Percentiles rank a stretch among this genome's conserved stretches.
Evolutionary conservation across 306 rosid species (phyloP).

Genomic region (Abrus precatorius): DNA sequence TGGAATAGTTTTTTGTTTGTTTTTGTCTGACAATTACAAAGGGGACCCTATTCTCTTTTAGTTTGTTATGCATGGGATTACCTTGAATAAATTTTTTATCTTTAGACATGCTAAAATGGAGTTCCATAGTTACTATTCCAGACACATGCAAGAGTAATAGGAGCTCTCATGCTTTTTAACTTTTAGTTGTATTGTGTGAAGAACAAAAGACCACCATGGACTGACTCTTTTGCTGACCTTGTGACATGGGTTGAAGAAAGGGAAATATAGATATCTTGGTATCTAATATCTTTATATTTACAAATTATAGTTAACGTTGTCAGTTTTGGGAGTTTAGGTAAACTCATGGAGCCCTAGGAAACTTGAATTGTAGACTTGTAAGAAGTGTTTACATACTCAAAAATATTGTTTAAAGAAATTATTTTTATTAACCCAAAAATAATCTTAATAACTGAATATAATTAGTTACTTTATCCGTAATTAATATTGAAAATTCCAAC

Average conservation of each 20-base stretch:
- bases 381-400: not conserved
- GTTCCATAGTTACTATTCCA: constrained; percentile 12
- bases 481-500: constrained; percentile 19
- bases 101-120: constrained; percentile 26
- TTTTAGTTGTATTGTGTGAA: constrained; percentile 26
- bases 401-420: not conserved
- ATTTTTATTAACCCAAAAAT: not conserved
- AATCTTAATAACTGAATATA: not conserved
- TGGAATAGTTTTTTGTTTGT: constrained; percentile 1
- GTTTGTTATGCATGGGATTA: constrained; percentile 4
- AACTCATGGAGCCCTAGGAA: not conserved
- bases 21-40: constrained; percentile 28
- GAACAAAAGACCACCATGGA: not conserved
- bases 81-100: not conserved
- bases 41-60: not conserved
- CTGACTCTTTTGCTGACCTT: constrained; percentile 26
- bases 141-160: constrained; percentile 14
- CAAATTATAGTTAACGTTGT: not conserved
- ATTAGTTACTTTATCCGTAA: not conserved
- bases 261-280: constrained; percentile 29
- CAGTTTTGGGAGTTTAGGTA: constrained; percentile 5
- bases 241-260: constrained; percentile 23
- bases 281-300: constrained; percentile 24
- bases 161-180: not conserved
- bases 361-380: not conserved